Evolutionary conservation across 2,329 filamentous ascomycete genomes (phyloP).

Genomic region (Ascochyta lentis): DNA sequence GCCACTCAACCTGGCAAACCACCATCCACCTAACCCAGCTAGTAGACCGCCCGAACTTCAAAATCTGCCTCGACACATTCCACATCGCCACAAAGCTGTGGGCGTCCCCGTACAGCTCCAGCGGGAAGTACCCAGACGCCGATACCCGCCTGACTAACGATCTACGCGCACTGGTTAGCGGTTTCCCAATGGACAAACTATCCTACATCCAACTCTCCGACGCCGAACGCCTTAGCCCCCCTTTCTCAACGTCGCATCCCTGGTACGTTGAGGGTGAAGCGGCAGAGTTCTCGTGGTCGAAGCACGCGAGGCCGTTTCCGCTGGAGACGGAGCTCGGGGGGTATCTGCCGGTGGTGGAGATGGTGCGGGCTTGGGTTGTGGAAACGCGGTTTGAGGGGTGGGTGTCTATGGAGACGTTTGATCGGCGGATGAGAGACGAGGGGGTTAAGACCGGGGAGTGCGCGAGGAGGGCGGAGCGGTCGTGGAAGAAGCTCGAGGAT

Average conservation of each 20-base stretch:
- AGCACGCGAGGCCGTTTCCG: constrained; percentile 17
- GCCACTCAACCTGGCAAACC: constrained; percentile 71
- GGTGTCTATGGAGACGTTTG: constrained; percentile 22
- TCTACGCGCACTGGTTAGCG: not conserved
- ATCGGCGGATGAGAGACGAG: constrained; percentile 14
- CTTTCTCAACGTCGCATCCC: not conserved
- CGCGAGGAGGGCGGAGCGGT: constrained; percentile 9
- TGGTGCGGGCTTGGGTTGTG: constrained; percentile 6
- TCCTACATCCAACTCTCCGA: not conserved
- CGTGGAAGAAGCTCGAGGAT: not conserved
- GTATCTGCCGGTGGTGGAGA: constrained; percentile 17
- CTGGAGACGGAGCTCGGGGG: constrained; percentile 16
- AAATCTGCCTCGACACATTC: constrained; percentile 76
- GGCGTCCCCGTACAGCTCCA: constrained; percentile 14
- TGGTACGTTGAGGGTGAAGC: constrained; percentile 15
- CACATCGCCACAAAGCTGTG: constrained; percentile 59
- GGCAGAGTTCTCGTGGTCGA: constrained; percentile 20
- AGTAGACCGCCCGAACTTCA: constrained; percentile 73
- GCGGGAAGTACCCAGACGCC: constrained; percentile 17
- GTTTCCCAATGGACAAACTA: not conserved
- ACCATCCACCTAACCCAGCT: constrained; percentile 68
- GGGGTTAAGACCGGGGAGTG: constrained; percentile 3
- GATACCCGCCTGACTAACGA: not conserved
- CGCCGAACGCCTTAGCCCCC: not conserved
- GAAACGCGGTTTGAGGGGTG: constrained; percentile 17